These are phyloP conservation scores for Apophysomyces trapeziformis DNA, from an alignment of 371 early-diverging fungal species.

Conservation along the genomic window DNA sequence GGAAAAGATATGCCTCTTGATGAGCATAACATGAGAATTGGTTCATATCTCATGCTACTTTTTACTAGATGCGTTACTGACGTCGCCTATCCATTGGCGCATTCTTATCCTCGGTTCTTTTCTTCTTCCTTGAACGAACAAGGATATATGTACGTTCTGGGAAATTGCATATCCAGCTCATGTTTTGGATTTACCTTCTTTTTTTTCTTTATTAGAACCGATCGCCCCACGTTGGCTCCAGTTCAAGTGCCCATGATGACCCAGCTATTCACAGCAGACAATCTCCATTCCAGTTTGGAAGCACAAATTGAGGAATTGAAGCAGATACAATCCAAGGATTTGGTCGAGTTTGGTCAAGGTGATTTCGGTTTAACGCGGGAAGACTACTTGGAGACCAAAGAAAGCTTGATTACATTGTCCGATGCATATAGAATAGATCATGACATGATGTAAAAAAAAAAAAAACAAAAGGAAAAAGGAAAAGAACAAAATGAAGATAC, in stretches of 20 bases:
- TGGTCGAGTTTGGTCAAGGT: constrained; percentile 53
- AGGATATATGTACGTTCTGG: constrained; percentile 28
- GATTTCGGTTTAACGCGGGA: constrained; percentile 43
- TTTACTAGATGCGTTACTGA: constrained; percentile 20
- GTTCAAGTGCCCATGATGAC: constrained; percentile 43
- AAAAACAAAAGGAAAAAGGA: too few species aligned
- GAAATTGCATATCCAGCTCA: too few species aligned
- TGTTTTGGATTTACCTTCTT: not conserved
- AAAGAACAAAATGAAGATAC: not conserved
- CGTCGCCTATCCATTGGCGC: constrained; percentile 38
- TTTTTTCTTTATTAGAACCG: not conserved
- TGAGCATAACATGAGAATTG: not conserved
- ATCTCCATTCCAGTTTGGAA: constrained; percentile 38
- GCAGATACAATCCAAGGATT: constrained; percentile 38
- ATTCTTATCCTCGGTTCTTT: constrained; percentile 46
- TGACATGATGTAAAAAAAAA: constrained; percentile 19
- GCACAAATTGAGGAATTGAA: constrained; percentile 36
- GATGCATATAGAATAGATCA: constrained; percentile 47
- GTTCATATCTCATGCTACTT: not conserved
- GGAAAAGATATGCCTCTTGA: too few species aligned
- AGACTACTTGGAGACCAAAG: constrained; percentile 56
- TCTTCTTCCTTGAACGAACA: constrained; percentile 11
- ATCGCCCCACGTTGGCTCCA: not conserved
- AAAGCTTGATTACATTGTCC: constrained; percentile 46
- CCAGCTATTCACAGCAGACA: constrained; percentile 35